A percentile compares a stretch with the other conserved stretches of the same genome.
phyloP scores from a whole-genome alignment of 179 eudicot species.

The Amaranthus tricolor region DNA sequence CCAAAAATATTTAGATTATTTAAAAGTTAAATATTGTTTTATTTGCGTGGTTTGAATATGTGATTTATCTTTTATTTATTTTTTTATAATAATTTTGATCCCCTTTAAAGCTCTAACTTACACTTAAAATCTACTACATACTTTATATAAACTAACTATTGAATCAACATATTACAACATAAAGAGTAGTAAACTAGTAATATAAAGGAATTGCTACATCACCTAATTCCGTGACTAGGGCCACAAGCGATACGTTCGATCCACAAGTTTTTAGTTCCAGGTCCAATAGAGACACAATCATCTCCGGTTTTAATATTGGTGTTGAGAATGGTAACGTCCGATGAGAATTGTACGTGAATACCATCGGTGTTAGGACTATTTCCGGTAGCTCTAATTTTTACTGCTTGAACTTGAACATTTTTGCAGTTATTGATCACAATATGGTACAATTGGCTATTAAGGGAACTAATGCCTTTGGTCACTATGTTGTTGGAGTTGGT shows the following conservation, averaged over 20 bases:
- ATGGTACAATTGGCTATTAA: conserved; percentile 35
- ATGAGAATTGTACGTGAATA: conserved; percentile 28
- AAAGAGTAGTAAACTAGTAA: neutral
- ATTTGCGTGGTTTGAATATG: too few relatives aligned
- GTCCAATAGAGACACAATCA: conserved; percentile 38
- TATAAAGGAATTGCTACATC: neutral
- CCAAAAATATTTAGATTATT: too few relatives aligned
- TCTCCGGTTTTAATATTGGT: conserved; percentile 30
- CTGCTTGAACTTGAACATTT: conserved; percentile 21
- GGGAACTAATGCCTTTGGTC: conserved; percentile 28
- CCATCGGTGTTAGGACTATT: conserved; percentile 45
- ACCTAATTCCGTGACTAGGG: conserved; percentile 42
- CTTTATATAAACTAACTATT: too few relatives aligned
- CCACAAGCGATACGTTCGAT: conserved; percentile 26
- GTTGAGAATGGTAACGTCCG: conserved; percentile 19
- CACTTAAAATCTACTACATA: too few relatives aligned
- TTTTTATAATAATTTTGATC: too few relatives aligned
- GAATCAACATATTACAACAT: too few relatives aligned
- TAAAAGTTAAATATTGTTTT: too few relatives aligned
- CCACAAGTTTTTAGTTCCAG: conserved; percentile 31
- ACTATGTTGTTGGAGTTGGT: conserved; percentile 27
- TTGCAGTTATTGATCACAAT: conserved; percentile 23
- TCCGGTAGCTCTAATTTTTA: conserved; percentile 26
- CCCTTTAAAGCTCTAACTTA: too few relatives aligned
- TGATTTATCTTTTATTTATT: too few relatives aligned